A percentile compares a stretch with the other conserved stretches of the same genome.
phyloP scores from a whole-genome alignment of 2,329 filamentous ascomycete genomes.

The Aspergillus hiratsukae region DNA sequence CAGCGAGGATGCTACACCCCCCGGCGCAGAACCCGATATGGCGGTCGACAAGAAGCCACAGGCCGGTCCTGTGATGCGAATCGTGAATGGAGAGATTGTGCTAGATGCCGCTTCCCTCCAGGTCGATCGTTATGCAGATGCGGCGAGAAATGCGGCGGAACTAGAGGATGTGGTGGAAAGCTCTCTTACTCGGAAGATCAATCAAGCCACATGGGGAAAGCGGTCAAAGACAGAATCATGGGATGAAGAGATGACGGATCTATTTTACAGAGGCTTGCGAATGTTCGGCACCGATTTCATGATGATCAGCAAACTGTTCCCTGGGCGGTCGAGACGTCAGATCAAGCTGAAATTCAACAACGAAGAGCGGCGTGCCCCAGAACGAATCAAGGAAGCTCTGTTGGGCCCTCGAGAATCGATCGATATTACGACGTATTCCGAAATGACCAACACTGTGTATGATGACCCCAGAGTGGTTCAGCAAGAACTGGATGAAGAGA shows the following conservation, averaged over 20 bases:
- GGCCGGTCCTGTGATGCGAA: conserved; percentile 46
- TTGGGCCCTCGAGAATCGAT: conserved; percentile 42
- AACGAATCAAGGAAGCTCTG: conserved; percentile 50
- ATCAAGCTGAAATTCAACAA: conserved; percentile 62
- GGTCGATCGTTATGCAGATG: conserved; percentile 54
- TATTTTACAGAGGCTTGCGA: conserved; percentile 58
- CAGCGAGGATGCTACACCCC: conserved; percentile 20
- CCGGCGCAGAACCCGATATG: conserved; percentile 17
- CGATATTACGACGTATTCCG: conserved; percentile 41
- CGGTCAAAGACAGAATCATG: conserved; percentile 52
- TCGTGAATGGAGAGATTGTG: conserved; percentile 56
- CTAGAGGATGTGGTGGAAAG: conserved; percentile 45
- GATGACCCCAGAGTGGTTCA: conserved; percentile 39
- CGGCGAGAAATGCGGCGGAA: conserved; percentile 44
- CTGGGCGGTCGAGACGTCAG: conserved; percentile 54
- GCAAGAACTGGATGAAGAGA: conserved; percentile 42
- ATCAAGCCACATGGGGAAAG: conserved; percentile 44
- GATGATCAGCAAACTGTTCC: conserved; percentile 60
- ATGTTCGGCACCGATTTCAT: conserved; percentile 64
- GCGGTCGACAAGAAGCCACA: conserved; percentile 22
- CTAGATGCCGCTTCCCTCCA: conserved; percentile 49
- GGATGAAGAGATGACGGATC: conserved; percentile 55
- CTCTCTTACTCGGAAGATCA: conserved; percentile 44
- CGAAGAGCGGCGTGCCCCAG: conserved; percentile 55
- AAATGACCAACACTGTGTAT: conserved; percentile 43